Percentiles rank a stretch among this genome's conserved stretches.
These are phyloP conservation scores for Aspergillus brasiliensis DNA, from an alignment of 2,329 filamentous ascomycete genomes.

Conservation along the genomic window DNA sequence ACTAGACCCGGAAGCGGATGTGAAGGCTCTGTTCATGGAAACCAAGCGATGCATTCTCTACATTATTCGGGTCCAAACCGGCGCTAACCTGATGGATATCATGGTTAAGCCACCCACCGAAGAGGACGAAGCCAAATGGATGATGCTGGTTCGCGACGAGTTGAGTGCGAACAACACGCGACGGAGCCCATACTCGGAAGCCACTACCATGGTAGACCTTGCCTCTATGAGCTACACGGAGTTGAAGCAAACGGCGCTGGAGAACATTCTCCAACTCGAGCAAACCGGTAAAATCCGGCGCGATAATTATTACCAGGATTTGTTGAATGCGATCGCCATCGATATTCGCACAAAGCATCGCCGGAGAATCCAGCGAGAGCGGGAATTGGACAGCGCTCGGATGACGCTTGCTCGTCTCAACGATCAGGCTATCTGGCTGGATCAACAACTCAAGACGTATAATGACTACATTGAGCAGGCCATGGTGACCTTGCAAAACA, in stretches of 20 bases:
- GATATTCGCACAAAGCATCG: constrained; percentile 98
- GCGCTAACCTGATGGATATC: constrained; percentile 89
- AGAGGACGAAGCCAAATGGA: constrained; percentile 91
- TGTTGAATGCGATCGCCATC: constrained; percentile 94
- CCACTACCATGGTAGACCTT: constrained; percentile 81
- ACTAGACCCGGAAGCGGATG: constrained; percentile 82
- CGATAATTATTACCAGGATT: constrained; percentile 91
- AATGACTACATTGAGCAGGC: constrained; percentile 99
- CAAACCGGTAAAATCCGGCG: constrained; percentile 80
- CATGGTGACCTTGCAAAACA: constrained; percentile 94
- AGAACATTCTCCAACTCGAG: constrained; percentile 91
- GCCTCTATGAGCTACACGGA: constrained; percentile 87
- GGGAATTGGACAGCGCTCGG: constrained; percentile 71
- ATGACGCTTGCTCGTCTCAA: constrained; percentile 51
- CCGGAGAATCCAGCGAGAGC: constrained; percentile 84
- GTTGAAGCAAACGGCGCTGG: constrained; percentile 86
- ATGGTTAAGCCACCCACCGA: constrained; percentile 83
- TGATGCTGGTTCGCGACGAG: constrained; percentile 77
- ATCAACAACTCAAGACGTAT: constrained; percentile 94
- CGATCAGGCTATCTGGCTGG: constrained; percentile 79
- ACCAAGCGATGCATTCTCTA: constrained; percentile 96
- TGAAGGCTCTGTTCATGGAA: constrained; percentile 95
- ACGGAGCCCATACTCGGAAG: constrained; percentile 85
- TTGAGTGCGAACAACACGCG: constrained; percentile 68
- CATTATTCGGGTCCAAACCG: constrained; percentile 94